Percentiles rank a stretch among this genome's conserved stretches.
phyloP scores from a whole-genome alignment of 257 asterid genomes.

The Penstemon newberryi region DNA sequence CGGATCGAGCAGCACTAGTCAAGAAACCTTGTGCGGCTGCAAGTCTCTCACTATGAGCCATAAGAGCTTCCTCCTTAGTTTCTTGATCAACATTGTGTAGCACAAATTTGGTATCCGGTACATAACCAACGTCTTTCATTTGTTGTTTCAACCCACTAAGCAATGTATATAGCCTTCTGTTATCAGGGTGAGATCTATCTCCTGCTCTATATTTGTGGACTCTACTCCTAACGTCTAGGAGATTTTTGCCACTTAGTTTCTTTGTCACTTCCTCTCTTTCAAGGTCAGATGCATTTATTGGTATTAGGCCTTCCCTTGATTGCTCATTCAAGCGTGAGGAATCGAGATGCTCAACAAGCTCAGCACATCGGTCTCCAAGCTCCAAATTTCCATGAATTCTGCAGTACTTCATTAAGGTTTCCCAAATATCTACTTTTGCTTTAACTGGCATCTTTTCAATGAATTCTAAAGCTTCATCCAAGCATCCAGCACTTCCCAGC shows the following conservation, averaged over 20 bases:
- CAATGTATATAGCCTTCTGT: constrained; percentile 50
- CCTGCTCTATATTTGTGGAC: constrained; percentile 77
- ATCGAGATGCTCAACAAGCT: constrained; percentile 52
- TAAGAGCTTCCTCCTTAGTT: constrained; percentile 75
- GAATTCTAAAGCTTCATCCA: constrained; percentile 73
- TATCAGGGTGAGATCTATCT: constrained; percentile 70
- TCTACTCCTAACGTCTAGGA: constrained; percentile 53
- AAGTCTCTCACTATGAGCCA: constrained; percentile 83
- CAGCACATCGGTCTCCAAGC: constrained; percentile 80
- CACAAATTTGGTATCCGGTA: constrained; percentile 67
- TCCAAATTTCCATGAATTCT: constrained; percentile 68
- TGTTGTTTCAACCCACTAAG: constrained; percentile 66
- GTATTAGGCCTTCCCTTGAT: constrained; percentile 62
- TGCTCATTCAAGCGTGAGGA: constrained; percentile 58
- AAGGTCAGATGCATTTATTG: constrained; percentile 45
- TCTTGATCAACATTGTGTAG: constrained; percentile 84
- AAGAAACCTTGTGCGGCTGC: constrained; percentile 79
- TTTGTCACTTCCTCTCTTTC: constrained; percentile 49
- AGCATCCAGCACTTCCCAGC: constrained; percentile 66
- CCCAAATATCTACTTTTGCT: constrained; percentile 60
- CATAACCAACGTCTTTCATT: constrained; percentile 6
- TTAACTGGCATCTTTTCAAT: constrained; percentile 61
- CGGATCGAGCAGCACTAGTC: constrained; percentile 54
- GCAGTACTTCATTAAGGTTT: constrained; percentile 54
- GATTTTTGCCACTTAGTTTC: constrained; percentile 47